Evolutionary conservation across 2,329 filamentous ascomycete species (phyloP), one percentile per base, ranked within the genome.

Genomic region (Trichoderma endophyticum): DNA sequence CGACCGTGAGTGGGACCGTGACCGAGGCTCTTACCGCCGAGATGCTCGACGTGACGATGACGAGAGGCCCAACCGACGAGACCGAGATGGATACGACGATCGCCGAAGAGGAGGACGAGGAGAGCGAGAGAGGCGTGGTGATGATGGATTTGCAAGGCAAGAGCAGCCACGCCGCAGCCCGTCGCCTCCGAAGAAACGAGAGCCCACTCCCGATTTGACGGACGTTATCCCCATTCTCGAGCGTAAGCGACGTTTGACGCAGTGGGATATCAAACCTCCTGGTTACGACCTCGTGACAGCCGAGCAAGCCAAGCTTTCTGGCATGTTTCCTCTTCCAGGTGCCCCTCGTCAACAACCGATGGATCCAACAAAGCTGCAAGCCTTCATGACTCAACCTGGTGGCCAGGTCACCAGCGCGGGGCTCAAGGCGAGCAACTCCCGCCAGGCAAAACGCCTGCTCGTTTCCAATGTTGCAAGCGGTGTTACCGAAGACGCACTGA

Each of bases 201-300:
- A 99, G 82, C 94, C 96, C 8, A 99, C 96, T 0, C 97, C 96
- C 43, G 97, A 99, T 81, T 86, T 99, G 79, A 97, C 95, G 73
- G 90, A 97, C 78, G 85, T 97, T 73, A 86, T 92, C n/a, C 89
- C 94, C 4, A 87, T 99, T 72, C 85, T 94, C 74, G 91, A 95
- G 79, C 91, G 95, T 77, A 96, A 95, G 86, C 92, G 97, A 77
- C 92, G 96, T 73, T 85, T 99, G 86, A 98, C 95, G 43, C 97
- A 99, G 82, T 99, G 96, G 96, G 97, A 99, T 81, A 98, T 99
- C 82, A 99, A 99, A 84, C 96, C 96, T 6, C 93, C 94, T 18
- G 95, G 96, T 59, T 99, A 99, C 79, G 97, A 99, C 80, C 97
- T 96, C 82, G 95, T 99, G 75, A 98, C 96, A 3, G 94, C 96